phyloP scores from a whole-genome alignment of 352 stramenopile species.

The Phytophthora hybrid region DNA sequence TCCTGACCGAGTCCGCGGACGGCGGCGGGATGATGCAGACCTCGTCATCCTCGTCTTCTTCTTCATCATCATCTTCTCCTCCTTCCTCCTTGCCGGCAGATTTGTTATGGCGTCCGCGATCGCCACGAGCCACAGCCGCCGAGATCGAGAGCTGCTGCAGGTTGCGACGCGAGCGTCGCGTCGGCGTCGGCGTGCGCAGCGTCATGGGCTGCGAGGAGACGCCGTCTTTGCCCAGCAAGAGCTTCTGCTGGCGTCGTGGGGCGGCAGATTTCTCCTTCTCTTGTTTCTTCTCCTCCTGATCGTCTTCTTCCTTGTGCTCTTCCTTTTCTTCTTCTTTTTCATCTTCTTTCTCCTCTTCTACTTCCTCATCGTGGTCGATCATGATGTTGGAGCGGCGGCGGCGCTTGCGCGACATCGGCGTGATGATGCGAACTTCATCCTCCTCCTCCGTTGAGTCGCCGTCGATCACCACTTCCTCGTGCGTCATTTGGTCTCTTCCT shows the following conservation, averaged over 20 bases:
- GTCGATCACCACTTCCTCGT: slow-evolving; percentile 80
- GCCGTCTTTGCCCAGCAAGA: slow-evolving; percentile 23
- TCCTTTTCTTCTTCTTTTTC: slow-evolving; percentile 37
- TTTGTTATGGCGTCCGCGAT: slow-evolving; percentile 28
- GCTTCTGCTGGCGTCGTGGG: slow-evolving; percentile 31
- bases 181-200: slow-evolving; percentile 30
- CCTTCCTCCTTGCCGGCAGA: background rate
- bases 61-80: slow-evolving; percentile 10
- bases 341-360: slow-evolving; percentile 26
- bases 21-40: slow-evolving; percentile 61
- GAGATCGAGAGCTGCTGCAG: slow-evolving; percentile 44
- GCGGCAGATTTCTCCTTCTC: background rate
- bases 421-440: slow-evolving; percentile 62
- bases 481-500: slow-evolving; percentile 19
- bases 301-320: background rate
- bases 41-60: slow-evolving; percentile 64
- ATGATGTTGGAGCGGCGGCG: slow-evolving; percentile 62
- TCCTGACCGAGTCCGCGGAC: slow-evolving; percentile 40
- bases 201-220: slow-evolving; percentile 32
- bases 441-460: slow-evolving; percentile 72
- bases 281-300: background rate
- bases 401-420: slow-evolving; percentile 70
- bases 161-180: slow-evolving; percentile 31
- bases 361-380: slow-evolving; percentile 67
- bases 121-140: slow-evolving; percentile 35